These are phyloP conservation scores for Dryas integrifolia DNA, from an alignment of 331 rosid species.

Conservation along the genomic window DNA sequence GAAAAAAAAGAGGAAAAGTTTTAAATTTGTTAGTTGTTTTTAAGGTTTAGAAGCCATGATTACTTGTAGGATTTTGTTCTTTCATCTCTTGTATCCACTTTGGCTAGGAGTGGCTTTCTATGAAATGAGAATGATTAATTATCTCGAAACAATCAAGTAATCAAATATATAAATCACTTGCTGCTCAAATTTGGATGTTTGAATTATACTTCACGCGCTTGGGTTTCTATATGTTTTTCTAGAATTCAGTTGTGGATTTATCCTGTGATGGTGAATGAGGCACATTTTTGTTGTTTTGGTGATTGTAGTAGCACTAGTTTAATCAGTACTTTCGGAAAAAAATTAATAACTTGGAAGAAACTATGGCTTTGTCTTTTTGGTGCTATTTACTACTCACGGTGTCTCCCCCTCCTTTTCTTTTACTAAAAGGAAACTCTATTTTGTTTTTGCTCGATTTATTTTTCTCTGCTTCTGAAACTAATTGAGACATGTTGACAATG, in stretches of 20 bases:
- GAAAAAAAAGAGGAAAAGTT: not conserved
- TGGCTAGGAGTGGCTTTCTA: not conserved
- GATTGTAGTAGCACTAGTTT: not conserved
- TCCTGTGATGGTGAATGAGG: not conserved
- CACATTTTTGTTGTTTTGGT: not conserved
- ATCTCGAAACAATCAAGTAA: not conserved
- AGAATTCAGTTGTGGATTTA: not conserved
- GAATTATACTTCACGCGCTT: too few species aligned
- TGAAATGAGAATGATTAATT: not conserved
- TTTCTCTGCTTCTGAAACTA: conserved; percentile 32
- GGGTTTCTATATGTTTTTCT: not conserved
- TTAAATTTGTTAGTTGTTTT: not conserved
- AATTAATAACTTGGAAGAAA: not conserved
- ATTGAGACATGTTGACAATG: conserved; percentile 33
- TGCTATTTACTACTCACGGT: not conserved
- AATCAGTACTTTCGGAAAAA: not conserved
- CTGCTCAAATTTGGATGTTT: not conserved
- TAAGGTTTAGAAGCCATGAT: not conserved
- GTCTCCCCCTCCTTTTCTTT: not conserved
- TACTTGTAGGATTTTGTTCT: not conserved
- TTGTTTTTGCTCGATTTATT: not conserved
- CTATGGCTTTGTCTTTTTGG: not conserved
- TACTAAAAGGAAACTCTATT: not conserved
- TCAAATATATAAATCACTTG: not conserved
- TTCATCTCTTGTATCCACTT: conserved; percentile 1